Conservation (phyloP, 2,329 filamentous ascomycete genomes). For the Mollisiaceae sp. region DNA sequence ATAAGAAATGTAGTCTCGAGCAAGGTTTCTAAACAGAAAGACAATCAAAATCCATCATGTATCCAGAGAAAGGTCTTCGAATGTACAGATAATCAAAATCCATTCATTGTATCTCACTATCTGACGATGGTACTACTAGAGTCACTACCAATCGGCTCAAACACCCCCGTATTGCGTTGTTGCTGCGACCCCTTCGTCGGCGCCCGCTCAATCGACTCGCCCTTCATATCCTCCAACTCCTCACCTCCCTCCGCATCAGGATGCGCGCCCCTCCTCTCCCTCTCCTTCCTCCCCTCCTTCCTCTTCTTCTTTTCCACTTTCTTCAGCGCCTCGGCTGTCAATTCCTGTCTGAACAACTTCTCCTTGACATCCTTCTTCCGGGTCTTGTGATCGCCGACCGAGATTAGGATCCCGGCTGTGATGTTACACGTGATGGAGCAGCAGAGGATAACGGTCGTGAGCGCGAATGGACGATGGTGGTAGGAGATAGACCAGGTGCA, state of each 20-base stretch:
- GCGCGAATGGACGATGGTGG: slow-evolving; percentile 67
- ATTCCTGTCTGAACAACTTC: slow-evolving; percentile 74
- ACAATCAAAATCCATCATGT: too few relatives aligned
- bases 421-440: slow-evolving; percentile 81
- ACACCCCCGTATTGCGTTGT: neutral
- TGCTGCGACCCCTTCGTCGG: neutral
- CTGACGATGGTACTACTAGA: neutral
- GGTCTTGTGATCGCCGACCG: slow-evolving; percentile 74
- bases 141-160: neutral
- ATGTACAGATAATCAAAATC: neutral
- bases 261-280: slow-evolving; percentile 1
- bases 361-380: slow-evolving; percentile 87
- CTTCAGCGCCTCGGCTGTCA: slow-evolving; percentile 68
- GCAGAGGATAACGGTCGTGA: slow-evolving; percentile 82
- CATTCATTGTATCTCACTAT: neutral
- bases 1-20: too few relatives aligned
- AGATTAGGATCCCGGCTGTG: slow-evolving; percentile 76
- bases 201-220: neutral
- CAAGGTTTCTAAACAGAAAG: too few relatives aligned
- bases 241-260: neutral
- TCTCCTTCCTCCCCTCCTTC: slow-evolving; percentile 21
- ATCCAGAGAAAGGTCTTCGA: too few relatives aligned
- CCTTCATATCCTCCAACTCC: slow-evolving; percentile 9
- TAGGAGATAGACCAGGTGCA: slow-evolving; percentile 82
- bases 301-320: slow-evolving; percentile 45